Evolutionary conservation across 1,284 basidiomycete species (phyloP), one percentile per base, ranked within the genome.

Genomic region (Rhodotorula sp.): DNA sequence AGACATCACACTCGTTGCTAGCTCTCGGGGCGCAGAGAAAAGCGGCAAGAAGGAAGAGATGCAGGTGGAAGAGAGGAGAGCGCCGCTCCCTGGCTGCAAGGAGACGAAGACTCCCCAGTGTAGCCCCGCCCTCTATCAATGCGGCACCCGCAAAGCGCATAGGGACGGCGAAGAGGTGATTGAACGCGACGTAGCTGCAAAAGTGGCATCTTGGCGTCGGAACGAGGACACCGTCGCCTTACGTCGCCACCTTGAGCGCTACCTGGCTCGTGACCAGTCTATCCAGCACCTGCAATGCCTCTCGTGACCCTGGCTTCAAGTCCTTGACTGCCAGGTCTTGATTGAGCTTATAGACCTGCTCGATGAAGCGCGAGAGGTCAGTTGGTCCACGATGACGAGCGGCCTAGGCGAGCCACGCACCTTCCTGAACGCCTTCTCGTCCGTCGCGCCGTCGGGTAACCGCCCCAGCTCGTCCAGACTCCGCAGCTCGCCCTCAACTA

Each of bases 191-290:
- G 34, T 34, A 34, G 10, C 34, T 10, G 34, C 34, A 34, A 34
- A 34, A 34, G 34, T 34, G 34, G 34, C 34, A 6, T 34, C 34
- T 34, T 34, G 34, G 34, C 5, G 34, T 5, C 34, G 34, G 34
- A 10, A 34, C 34, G 34, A 34, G 34, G 34, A 34, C 10, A 34
- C 10, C 56, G 56, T 28, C 37, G 26, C 50, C 24, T 67, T 73
- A 82, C 56, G 78, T 80, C 60, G 91, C 89, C 60, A 83, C 86
- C 80, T 93, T 93, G 85, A 89, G 89, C 56, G 91, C 91, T 20
- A 92, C 89, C 24, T 86, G 83, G 74, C 88, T 90, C 34, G 86
- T 82, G 16, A 90, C 87, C 44, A 92, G 85, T 64, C 87, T 85
- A 77, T 90, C 85, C 37, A 90, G 80, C 15, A 82, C 76, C 0